These are phyloP conservation scores for Entomortierella beljakovae DNA, from an alignment of 192 early-diverging fungal genomes.

Conservation along the genomic window DNA sequence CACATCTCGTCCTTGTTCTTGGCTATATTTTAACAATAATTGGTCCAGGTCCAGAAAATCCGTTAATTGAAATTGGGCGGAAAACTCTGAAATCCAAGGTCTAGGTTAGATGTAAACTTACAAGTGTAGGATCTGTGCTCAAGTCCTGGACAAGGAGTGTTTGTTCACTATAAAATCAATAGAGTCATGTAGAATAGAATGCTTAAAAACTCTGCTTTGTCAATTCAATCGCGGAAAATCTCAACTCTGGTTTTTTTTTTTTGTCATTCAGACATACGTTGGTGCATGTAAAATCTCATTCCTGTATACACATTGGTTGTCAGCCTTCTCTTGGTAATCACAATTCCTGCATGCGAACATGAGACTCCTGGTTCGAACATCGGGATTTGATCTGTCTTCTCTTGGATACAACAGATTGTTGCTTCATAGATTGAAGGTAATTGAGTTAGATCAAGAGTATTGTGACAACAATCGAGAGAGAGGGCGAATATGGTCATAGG, in stretches of 20 bases:
- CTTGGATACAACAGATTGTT: slow-evolving; percentile 87
- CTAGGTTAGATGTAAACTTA: slow-evolving; percentile 22
- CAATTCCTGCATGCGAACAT: slow-evolving; percentile 86
- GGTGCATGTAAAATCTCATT: slow-evolving; percentile 75
- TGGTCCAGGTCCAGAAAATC: too few relatives aligned
- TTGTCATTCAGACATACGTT: slow-evolving; percentile 49
- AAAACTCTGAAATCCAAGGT: not conserved
- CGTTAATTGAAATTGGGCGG: not conserved
- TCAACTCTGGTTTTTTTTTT: not conserved
- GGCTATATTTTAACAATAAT: too few relatives aligned
- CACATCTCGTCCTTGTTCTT: slow-evolving; percentile 71
- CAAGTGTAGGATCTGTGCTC: slow-evolving; percentile 79
- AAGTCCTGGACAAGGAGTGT: slow-evolving; percentile 82
- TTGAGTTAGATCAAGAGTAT: slow-evolving; percentile 9
- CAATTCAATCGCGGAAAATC: not conserved
- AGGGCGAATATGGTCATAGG: not conserved
- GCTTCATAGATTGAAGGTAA: slow-evolving; percentile 47
- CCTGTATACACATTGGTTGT: slow-evolving; percentile 78
- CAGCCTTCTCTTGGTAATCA: slow-evolving; percentile 75
- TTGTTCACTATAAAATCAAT: slow-evolving; percentile 63
- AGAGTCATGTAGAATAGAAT: not conserved
- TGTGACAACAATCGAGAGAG: not conserved
- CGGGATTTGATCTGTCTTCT: slow-evolving; percentile 68
- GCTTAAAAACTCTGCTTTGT: not conserved
- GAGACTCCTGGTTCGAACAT: slow-evolving; percentile 49